Evolutionary conservation across 2,329 filamentous ascomycete genomes (phyloP).

Genomic region (Berkeleyomyces basicola): DNA sequence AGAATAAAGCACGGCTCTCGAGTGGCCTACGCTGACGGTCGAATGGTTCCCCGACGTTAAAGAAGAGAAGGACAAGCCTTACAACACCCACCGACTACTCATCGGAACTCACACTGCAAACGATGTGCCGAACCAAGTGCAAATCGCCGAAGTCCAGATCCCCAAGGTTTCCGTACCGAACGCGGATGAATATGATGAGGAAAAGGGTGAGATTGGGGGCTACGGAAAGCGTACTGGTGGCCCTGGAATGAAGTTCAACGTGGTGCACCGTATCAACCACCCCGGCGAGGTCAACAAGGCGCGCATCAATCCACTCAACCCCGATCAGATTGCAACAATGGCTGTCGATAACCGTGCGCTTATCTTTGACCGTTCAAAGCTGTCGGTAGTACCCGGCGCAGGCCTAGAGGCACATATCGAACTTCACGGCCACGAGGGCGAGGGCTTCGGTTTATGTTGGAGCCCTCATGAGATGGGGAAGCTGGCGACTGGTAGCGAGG

Average conservation of each 20-base stretch:
- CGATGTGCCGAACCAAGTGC: slow-evolving; percentile 73
- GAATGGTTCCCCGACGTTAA: slow-evolving; percentile 97
- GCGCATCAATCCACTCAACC: slow-evolving; percentile 92
- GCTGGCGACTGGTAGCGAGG: slow-evolving; percentile 80
- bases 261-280: slow-evolving; percentile 92
- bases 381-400: slow-evolving; percentile 59
- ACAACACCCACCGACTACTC: slow-evolving; percentile 72
- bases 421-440: slow-evolving; percentile 66
- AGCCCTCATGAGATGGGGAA: slow-evolving; percentile 68
- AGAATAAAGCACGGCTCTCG: slow-evolving; percentile 56
- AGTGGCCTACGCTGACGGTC: slow-evolving; percentile 93
- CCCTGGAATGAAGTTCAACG: slow-evolving; percentile 66
- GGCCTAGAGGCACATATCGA: slow-evolving; percentile 68
- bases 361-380: slow-evolving; percentile 92
- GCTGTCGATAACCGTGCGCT: slow-evolving; percentile 75
- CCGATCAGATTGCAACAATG: slow-evolving; percentile 88
- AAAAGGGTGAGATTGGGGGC: slow-evolving; percentile 82
- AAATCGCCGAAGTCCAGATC: slow-evolving; percentile 87
- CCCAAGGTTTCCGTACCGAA: slow-evolving; percentile 63
- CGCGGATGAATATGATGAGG: slow-evolving; percentile 74
- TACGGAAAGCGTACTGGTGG: slow-evolving; percentile 62
- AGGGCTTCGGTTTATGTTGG: slow-evolving; percentile 90
- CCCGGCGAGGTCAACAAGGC: slow-evolving; percentile 97
- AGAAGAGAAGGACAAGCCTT: slow-evolving; percentile 71
- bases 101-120: slow-evolving; percentile 90